These are phyloP conservation scores for Tetrahymena borealis DNA, from an alignment of 73 alveolate species.

Conservation along the genomic window DNA sequence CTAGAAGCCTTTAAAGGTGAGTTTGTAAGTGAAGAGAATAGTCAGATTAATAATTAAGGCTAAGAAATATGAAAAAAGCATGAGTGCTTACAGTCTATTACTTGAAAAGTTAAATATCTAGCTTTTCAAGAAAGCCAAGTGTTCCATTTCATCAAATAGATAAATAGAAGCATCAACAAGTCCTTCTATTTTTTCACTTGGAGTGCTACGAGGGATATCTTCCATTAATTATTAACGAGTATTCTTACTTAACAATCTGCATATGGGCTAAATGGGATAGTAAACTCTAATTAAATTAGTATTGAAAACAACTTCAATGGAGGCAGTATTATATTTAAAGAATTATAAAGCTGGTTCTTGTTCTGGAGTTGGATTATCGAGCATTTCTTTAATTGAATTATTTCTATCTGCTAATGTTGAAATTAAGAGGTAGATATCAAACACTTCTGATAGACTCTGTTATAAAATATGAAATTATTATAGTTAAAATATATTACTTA, in stretches of 20 bases:
- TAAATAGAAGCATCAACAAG: slow-evolving; percentile 64
- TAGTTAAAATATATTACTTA: neutral
- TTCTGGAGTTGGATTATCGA: neutral
- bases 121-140: slow-evolving; percentile 50
- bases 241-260: slow-evolving; percentile 38
- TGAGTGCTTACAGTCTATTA: slow-evolving; percentile 33
- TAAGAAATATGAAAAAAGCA: slow-evolving; percentile 30
- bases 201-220: slow-evolving; percentile 65
- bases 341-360: slow-evolving; percentile 1
- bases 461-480: slow-evolving; percentile 43
- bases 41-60: slow-evolving; percentile 36
- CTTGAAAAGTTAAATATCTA: slow-evolving; percentile 35
- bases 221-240: slow-evolving; percentile 52
- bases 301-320: slow-evolving; percentile 37
- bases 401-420: slow-evolving; percentile 37
- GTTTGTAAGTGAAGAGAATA: slow-evolving; percentile 8
- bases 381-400: neutral
- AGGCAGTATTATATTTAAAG: slow-evolving; percentile 43
- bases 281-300: slow-evolving; percentile 40
- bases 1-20: neutral
- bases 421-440: slow-evolving; percentile 40
- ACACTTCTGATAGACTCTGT: slow-evolving; percentile 34
- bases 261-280: slow-evolving; percentile 58
- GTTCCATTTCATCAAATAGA: slow-evolving; percentile 82
- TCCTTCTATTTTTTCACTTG: slow-evolving; percentile 69